Evolutionary conservation across 1,284 basidiomycete genomes (phyloP), one percentile per base, ranked within the genome.

Genomic region (Microbotryomycetes sp.): DNA sequence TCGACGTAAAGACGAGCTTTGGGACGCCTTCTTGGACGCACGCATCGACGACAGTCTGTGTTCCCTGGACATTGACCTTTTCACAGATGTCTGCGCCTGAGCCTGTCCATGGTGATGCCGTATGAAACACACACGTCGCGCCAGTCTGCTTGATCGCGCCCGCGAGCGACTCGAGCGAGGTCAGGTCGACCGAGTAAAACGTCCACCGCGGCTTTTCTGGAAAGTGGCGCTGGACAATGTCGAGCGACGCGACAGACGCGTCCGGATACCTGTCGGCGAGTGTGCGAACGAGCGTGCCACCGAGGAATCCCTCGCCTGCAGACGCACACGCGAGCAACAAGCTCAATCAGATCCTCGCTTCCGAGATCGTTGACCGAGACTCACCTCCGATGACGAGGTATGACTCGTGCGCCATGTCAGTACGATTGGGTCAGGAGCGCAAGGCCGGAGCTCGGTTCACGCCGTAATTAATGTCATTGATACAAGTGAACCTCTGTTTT

Each of bases 1-100:
- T 93, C 69, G 88, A 91, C 3, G 96, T 99, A 77, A 89, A 98
- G 5, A 99, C 89, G 50, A 99, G 83, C 75, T 96, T 93, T 21
- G 80, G 80, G 7, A 97, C 85, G 18, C 83, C 82, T 11, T 67
- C 54, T 28, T 85, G 80, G 13, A 86, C 77, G 24, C 88, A 88
- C 15, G 89, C 89, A 21, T 85, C 82, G 72, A 99, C 87, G 52
- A 97, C 82, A 11, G 87, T 86, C 68, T 83, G 82, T 0, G 94
- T 97, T 21, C 96, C 96, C 30, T 88, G 83, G 5, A 98, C 90
- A 73, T 98, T 98, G 71, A 98, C 94, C 75, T 87, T 89, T 77
- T 85, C 86, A 79, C 91, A 96, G 21, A 97, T 76, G 1, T 85
- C 84, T 3, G 81, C 64, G 79, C 85, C 72, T 52, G 87, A 77